Conservation (phyloP, 345 rosid genomes). For the Gossypium bickii region DNA sequence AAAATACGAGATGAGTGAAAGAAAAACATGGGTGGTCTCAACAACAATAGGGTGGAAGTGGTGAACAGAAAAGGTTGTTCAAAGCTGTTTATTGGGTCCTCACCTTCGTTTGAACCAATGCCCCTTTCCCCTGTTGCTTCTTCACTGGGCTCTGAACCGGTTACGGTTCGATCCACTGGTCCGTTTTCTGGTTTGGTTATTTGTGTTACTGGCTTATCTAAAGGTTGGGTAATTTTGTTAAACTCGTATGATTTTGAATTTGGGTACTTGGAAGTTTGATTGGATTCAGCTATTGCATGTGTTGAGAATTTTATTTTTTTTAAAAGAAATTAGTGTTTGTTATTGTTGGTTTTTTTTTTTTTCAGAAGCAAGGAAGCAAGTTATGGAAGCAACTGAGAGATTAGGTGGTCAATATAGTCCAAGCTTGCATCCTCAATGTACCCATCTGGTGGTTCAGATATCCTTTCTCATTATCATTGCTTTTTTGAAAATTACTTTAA, state of each 20-base stretch:
- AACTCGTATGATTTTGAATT: too few relatives aligned
- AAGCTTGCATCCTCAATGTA: conserved; percentile 71
- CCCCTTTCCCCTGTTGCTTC: conserved; percentile 32
- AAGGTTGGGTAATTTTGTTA: conserved; percentile 40
- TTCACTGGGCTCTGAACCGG: conserved; percentile 36
- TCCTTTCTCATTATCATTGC: conserved; percentile 44
- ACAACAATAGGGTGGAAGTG: conserved; percentile 43
- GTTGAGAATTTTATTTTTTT: background rate
- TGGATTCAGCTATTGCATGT: background rate
- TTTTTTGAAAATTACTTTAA: background rate
- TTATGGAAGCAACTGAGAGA: conserved; percentile 91
- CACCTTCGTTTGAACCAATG: conserved; percentile 40
- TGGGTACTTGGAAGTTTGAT: background rate
- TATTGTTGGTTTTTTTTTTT: background rate
- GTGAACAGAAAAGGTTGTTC: conserved; percentile 77
- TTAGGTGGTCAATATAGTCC: conserved; percentile 87
- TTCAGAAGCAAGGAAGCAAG: conserved; percentile 89
- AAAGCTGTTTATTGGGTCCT: conserved; percentile 47
- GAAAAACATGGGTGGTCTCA: conserved; percentile 43
- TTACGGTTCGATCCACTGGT: conserved; percentile 32
- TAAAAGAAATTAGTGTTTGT: background rate
- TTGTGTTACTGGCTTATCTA: conserved; percentile 93
- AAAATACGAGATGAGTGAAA: background rate
- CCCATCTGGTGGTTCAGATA: conserved; percentile 97
- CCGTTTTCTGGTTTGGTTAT: conserved; percentile 75